phyloP scores from a whole-genome alignment of 2,329 filamentous ascomycete genomes.

The Coniella lustricola region DNA sequence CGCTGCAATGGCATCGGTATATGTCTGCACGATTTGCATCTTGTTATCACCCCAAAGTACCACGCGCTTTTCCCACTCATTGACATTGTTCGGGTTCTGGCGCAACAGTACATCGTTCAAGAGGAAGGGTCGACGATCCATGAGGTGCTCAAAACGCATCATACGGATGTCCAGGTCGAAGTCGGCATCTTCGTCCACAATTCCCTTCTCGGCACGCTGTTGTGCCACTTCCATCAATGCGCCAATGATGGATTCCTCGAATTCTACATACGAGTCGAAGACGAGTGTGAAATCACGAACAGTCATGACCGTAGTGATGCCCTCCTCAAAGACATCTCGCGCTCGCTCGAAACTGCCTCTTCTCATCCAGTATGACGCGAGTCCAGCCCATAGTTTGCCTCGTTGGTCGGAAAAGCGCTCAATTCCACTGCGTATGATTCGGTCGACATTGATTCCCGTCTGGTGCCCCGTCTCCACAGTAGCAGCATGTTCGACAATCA shows the following conservation, averaged over 20 bases:
- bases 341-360: slow-evolving; percentile 88
- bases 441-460: slow-evolving; percentile 80
- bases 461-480: slow-evolving; percentile 76
- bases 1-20: slow-evolving; percentile 86
- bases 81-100: slow-evolving; percentile 93
- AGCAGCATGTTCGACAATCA: slow-evolving; percentile 84
- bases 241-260: slow-evolving; percentile 91
- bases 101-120: slow-evolving; percentile 92
- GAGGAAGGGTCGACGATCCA: slow-evolving; percentile 93
- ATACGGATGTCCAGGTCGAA: slow-evolving; percentile 94
- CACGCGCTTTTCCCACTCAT: slow-evolving; percentile 97
- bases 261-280: slow-evolving; percentile 94
- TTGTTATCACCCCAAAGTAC: slow-evolving; percentile 92
- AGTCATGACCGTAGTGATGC: slow-evolving; percentile 96
- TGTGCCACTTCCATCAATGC: slow-evolving; percentile 86
- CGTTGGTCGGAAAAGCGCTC: slow-evolving; percentile 85
- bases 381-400: slow-evolving; percentile 88
- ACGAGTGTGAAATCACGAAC: slow-evolving; percentile 94
- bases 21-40: slow-evolving; percentile 84
- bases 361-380: slow-evolving; percentile 96
- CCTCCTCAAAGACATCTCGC: slow-evolving; percentile 90
- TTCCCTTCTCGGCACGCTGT: slow-evolving; percentile 68
- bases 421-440: slow-evolving; percentile 88
- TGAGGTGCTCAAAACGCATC: slow-evolving; percentile 96
- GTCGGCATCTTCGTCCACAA: slow-evolving; percentile 75